Base-by-base conservation (phyloP, 192 early-diverging fungal genomes). In the Coemansia sp. region DNA sequence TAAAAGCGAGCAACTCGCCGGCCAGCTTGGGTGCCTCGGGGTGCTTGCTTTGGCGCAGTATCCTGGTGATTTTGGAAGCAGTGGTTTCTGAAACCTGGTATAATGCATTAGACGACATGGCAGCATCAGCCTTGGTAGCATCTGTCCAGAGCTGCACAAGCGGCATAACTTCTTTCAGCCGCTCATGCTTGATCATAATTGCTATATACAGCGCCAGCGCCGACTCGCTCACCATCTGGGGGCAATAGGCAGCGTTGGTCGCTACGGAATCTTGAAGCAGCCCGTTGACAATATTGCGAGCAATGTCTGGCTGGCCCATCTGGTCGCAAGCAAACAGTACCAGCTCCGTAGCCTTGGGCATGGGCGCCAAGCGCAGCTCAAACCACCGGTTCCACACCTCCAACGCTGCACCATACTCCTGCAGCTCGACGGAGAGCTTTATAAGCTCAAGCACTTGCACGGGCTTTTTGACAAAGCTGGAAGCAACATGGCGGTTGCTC, bases 261-360 rank as follows among this genome's bases (percentile, higher is more conserved):
- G 31, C 18, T 21, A 3, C 48, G 6, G 21, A 11, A 18, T 56
- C 30, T 17, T 0, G 16, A 21, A 76, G 62, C 23, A 76, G 36
- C 9, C 62, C 51, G 11, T 20, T 49, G 6, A 69, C 42, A 40
- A 69, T 63, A 31, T 69, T 57, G n/a, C 38, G 51, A 6, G 66
- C 72, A 1, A 31, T 43, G 5, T 30, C n/a, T 2, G 40, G 32
- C 11, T 49, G 72, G 26, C 72, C 66, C 32, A 64, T 52, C 53
- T 76, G 72, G 39, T 76, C 72, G 39, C 62, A 65, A n/a, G 72
- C 66, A 51, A 64, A 69, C 44, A 76, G 54, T 6, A 59, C 60
- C 40, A 65, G 30, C 16, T 53, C 38, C 9, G 56, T 50, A 0
- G 58, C 55, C 4, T 51, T 42, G 12, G 64, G 57, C 3, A 58